Conservation (phyloP, 73 alveolate species). For the Stentor coeruleus region DNA sequence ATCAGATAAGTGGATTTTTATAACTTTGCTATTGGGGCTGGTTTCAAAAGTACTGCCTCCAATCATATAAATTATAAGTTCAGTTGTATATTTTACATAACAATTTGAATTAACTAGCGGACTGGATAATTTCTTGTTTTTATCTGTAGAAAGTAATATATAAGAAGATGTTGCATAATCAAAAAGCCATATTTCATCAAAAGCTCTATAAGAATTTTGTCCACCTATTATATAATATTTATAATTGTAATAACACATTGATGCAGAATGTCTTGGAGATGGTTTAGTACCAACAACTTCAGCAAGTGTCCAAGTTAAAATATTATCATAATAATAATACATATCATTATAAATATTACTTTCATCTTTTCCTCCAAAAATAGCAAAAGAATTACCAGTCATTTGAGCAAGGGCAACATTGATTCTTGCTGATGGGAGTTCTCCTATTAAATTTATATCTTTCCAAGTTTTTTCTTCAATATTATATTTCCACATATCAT, state of each 20-base stretch:
- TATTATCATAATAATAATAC: neutral
- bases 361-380: neutral
- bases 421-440: neutral
- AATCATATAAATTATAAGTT: too few species aligned
- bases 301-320: neutral
- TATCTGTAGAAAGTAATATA: too few species aligned
- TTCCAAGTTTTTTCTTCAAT: neutral
- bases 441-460: neutral
- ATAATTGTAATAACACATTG: neutral
- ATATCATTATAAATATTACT: neutral
- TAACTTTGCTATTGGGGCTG: too few species aligned
- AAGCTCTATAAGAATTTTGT: neutral
- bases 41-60: too few species aligned
- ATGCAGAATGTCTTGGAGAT: neutral
- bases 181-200: neutral
- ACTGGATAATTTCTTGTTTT: too few species aligned
- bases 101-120: too few species aligned
- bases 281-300: neutral
- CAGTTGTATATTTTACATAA: too few species aligned
- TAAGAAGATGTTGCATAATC: too few species aligned
- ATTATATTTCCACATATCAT: constrained; percentile 4
- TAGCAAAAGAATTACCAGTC: neutral
- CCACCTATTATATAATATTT: neutral
- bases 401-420: neutral
- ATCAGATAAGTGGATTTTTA: too few species aligned